Base-by-base conservation (phyloP, 192 early-diverging fungal species). In the Chytriomyces sp. region DNA sequence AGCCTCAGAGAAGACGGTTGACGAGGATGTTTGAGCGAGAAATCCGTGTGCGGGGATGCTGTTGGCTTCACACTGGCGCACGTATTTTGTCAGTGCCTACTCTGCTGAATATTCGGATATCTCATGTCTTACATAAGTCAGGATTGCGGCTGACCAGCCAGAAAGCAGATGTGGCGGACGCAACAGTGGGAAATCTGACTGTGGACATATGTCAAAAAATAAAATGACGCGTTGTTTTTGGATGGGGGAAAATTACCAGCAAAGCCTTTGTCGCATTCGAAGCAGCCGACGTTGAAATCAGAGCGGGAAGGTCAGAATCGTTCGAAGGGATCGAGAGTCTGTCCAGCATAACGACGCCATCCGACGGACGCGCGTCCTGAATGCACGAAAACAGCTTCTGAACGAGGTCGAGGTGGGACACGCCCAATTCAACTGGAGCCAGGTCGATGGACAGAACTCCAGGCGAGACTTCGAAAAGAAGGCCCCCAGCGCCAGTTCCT, bases 161-260 rank as follows among this genome's bases (percentile, higher is more conserved):
- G 71, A 62, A 9, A 73, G 60, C 13, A 73, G 18, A 63, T 62
- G 60, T n/a, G 71, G 71, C 13, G 71, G 71, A 26, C 50, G 50
- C 49, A 71, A 71, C 5, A 23, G 8, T 18, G 49, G 69, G 57
- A 71, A 71, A 24, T 13, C 45, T 7, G 57, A 9, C 49, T 71
- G 23, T 13, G 16, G 49, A 71, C 9, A 5, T 57, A 45, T 16
- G n/a, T 68, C 46, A n/a, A 18, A 11, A 16, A 10, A 47, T 16
- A 48, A 18, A 47, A 20, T 13, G 13, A 18, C n/a, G 9, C 43
- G 43, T 20, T 47, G 5, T 5, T 16, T 16, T 24, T 13, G 16
- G 46, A 45, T 7, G 11, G 67, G 2, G 7, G 10, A 9, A n/a
- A 11, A 10, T 35, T 59, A 26, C 50, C 26, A 71, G 59, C 11